A percentile compares a stretch with the other conserved stretches of the same genome.
Conservation (phyloP, 2,329 filamentous ascomycete species). For the Scedosporium apiospermum region DNA sequence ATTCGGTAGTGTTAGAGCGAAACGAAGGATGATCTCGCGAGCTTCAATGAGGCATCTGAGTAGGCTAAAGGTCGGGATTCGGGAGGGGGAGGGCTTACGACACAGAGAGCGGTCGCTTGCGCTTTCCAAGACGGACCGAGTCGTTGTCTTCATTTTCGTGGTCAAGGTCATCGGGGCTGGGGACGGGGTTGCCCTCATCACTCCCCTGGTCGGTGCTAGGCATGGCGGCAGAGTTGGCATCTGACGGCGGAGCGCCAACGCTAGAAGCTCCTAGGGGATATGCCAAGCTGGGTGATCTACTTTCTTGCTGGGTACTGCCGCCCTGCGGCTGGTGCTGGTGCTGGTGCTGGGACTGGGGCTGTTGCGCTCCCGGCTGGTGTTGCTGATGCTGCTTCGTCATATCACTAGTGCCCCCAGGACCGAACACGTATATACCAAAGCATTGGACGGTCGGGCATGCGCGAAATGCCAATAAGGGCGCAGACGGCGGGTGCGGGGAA, state of each 20-base stretch:
- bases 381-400: slow-evolving; percentile 5
- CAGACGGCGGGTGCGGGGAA: neutral
- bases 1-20: neutral
- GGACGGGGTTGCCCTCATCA: slow-evolving; percentile 31
- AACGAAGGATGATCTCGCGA: neutral
- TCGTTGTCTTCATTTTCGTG: slow-evolving; percentile 35
- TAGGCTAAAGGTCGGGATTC: neutral
- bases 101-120: slow-evolving; percentile 51
- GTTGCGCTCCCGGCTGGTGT: slow-evolving; percentile 5
- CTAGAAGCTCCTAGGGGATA: neutral
- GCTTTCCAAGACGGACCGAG: slow-evolving; percentile 37
- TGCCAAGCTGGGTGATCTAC: neutral
- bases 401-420: neutral
- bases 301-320: slow-evolving; percentile 1
- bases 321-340: neutral
- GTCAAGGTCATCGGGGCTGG: slow-evolving; percentile 34
- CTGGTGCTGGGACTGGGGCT: slow-evolving; percentile 6
- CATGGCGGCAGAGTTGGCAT: neutral
- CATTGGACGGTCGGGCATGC: slow-evolving; percentile 2
- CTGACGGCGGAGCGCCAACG: neutral
- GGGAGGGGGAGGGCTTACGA: slow-evolving; percentile 35
- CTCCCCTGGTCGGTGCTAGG: slow-evolving; percentile 29
- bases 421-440: neutral
- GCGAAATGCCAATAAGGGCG: slow-evolving; percentile 1
- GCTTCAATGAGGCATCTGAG: neutral